Evolutionary conservation across 148 eudicot genomes (phyloP).

Genomic region (Persicaria tinctoria): DNA sequence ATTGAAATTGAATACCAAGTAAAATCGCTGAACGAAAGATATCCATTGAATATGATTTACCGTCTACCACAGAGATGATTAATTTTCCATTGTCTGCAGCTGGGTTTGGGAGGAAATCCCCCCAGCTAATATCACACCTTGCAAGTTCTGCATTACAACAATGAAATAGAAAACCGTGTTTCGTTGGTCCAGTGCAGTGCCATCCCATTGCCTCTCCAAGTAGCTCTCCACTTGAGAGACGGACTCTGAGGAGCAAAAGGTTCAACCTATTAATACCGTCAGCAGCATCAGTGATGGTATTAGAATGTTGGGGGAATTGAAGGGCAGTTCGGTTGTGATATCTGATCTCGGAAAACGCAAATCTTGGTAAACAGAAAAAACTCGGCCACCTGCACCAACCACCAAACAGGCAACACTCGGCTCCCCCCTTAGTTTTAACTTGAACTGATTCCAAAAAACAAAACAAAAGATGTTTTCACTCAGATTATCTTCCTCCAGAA

Average conservation of each 20-base stretch:
- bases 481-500: background rate
- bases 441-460: background rate
- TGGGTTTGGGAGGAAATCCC: background rate
- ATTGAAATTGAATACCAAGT: background rate
- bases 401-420: background rate
- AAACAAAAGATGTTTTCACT: background rate
- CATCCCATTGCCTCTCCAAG: conserved; percentile 1
- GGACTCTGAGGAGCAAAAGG: conserved; percentile 4
- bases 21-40: background rate
- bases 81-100: background rate
- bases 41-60: background rate
- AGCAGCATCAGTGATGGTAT: background rate
- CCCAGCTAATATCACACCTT: background rate
- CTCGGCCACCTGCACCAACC: background rate
- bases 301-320: background rate
- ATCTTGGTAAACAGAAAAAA: background rate
- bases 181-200: conserved; percentile 2
- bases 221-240: conserved; percentile 2
- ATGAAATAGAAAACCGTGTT: conserved; percentile 4
- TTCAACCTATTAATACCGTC: conserved; percentile 8
- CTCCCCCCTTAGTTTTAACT: background rate
- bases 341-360: background rate
- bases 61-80: background rate
- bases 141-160: conserved; percentile 7
- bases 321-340: background rate